phyloP scores from a whole-genome alignment of 2,329 filamentous ascomycete species.

The Boeremia lycopersici region DNA sequence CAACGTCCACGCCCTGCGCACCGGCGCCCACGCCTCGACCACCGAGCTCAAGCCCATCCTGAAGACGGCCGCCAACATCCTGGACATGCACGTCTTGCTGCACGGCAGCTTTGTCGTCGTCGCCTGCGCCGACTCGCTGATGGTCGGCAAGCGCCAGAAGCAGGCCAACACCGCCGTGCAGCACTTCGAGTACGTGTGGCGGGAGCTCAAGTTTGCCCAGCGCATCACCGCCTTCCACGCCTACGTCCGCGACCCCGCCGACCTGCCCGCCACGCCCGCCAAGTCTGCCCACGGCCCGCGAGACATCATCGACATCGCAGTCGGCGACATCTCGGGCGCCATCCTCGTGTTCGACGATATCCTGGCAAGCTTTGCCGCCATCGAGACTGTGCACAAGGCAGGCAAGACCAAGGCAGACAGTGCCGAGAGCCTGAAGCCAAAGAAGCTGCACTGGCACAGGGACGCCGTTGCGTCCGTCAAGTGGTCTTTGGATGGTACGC shows the following conservation, averaged over 20 bases:
- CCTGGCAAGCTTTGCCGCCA: conserved; percentile 59
- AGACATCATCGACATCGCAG: conserved; percentile 70
- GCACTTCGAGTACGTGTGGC: conserved; percentile 58
- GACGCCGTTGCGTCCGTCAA: conserved; percentile 82
- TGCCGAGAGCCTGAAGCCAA: conserved; percentile 56
- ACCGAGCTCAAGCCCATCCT: conserved; percentile 43
- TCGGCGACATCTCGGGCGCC: conserved; percentile 77
- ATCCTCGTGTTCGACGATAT: conserved; percentile 85
- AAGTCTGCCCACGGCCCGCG: conserved; percentile 40
- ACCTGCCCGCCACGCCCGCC: conserved; percentile 49
- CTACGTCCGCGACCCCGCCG: conserved; percentile 57
- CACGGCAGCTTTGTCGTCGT: conserved; percentile 66
- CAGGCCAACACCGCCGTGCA: conserved; percentile 43
- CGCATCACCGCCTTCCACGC: conserved; percentile 56
- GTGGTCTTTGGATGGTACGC: conserved; percentile 87
- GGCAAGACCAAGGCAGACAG: conserved; percentile 26
- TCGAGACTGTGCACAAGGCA: conserved; percentile 49
- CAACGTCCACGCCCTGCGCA: conserved; percentile 43
- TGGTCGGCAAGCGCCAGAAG: conserved; percentile 62
- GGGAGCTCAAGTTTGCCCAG: conserved; percentile 63
- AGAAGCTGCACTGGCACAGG: conserved; percentile 89
- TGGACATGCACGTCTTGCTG: conserved; percentile 53
- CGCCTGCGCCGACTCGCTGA: conserved; percentile 59
- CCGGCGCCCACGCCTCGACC: conserved; percentile 31
- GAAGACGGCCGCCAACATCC: conserved; percentile 47